Evolutionary conservation across 164 flowering plant genomes (phyloP).

Genomic region (Chimonanthus praecox): DNA sequence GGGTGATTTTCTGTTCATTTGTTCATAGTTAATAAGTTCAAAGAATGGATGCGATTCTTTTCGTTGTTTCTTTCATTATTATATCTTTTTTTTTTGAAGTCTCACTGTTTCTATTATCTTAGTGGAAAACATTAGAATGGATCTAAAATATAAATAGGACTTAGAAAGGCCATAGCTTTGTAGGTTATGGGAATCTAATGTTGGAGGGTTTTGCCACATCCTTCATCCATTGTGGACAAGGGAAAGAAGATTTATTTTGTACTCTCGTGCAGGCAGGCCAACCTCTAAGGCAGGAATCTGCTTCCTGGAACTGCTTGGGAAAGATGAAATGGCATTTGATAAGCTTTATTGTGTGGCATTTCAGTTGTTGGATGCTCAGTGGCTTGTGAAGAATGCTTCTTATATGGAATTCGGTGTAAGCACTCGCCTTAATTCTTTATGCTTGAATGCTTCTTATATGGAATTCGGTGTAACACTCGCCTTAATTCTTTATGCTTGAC

Average conservation of each 20-base stretch:
- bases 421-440: neutral
- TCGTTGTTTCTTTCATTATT: too few relatives aligned
- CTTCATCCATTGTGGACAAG: neutral
- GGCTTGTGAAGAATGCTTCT: constrained; percentile 84
- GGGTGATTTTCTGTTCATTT: too few relatives aligned
- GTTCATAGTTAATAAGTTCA: too few relatives aligned
- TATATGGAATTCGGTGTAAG: constrained; percentile 78
- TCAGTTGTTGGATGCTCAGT: constrained; percentile 75
- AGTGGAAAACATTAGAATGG: too few relatives aligned
- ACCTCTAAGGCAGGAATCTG: constrained; percentile 43
- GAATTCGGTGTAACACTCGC: constrained; percentile 51
- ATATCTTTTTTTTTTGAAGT: too few relatives aligned
- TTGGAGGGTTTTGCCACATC: too few relatives aligned
- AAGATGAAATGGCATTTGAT: constrained; percentile 86
- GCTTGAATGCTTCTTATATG: constrained; percentile 62
- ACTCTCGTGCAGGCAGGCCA: constrained; percentile 46
- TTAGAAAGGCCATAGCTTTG: too few relatives aligned
- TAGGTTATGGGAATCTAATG: too few relatives aligned
- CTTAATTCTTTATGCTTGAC: neutral
- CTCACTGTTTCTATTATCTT: too few relatives aligned
- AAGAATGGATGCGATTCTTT: too few relatives aligned
- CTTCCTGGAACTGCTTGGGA: constrained; percentile 53
- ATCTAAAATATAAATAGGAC: too few relatives aligned
- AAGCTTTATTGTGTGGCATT: constrained; percentile 65
- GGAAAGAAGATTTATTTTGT: neutral